phyloP scores from a whole-genome alignment of 2,329 filamentous ascomycete species.

The Apiospora kogelbergensis region DNA sequence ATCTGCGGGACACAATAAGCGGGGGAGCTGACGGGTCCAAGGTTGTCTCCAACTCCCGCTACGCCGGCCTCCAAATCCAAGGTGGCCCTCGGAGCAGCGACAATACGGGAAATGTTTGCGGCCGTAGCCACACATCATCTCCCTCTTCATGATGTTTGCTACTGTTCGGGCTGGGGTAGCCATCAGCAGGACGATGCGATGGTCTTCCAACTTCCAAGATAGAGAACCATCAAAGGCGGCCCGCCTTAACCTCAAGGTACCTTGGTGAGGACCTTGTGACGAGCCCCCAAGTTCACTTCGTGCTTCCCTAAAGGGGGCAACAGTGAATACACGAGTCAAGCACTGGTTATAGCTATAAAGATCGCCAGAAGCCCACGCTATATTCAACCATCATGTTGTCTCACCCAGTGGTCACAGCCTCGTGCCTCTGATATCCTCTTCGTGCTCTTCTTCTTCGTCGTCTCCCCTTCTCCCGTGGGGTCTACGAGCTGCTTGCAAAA shows the following conservation, averaged over 20 bases:
- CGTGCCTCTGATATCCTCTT: not conserved
- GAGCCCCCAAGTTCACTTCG: not conserved
- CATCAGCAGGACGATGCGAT: not conserved
- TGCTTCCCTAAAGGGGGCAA: not conserved
- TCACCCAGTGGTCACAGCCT: not conserved
- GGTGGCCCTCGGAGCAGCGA: not conserved
- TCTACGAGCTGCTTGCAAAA: not conserved
- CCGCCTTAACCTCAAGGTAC: not conserved
- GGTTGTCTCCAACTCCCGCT: not conserved
- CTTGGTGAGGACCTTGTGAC: not conserved
- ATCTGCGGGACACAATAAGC: not conserved
- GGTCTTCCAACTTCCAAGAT: not conserved
- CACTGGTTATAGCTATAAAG: constrained; percentile 10
- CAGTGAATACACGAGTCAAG: not conserved
- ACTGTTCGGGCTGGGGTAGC: not conserved
- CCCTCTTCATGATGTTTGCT: not conserved
- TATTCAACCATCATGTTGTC: not conserved
- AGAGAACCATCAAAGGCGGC: not conserved
- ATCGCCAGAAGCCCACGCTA: not conserved
- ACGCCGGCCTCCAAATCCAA: not conserved
- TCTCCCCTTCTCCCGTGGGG: not conserved
- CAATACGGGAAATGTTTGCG: not conserved
- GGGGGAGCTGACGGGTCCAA: not conserved
- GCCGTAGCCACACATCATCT: not conserved
- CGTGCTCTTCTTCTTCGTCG: not conserved